These are phyloP conservation scores for Gaeumannomyces tritici DNA, from an alignment of 2,329 filamentous ascomycete species.

Conservation along the genomic window DNA sequence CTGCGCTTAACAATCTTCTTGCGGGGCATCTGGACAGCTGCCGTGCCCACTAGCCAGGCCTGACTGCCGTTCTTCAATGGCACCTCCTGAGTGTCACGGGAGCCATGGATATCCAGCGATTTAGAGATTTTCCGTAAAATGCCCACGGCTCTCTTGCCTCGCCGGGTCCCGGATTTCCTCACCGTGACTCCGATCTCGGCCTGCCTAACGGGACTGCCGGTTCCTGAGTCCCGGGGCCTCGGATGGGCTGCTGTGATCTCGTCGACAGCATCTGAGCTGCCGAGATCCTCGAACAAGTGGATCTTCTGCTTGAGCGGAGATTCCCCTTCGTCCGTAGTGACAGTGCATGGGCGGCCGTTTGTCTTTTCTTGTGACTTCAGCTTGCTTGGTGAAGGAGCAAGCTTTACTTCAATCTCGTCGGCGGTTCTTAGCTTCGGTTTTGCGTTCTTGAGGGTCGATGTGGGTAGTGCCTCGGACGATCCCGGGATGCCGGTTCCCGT, in stretches of 20 bases:
- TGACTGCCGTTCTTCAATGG: too few relatives aligned
- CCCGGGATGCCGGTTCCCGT: not conserved
- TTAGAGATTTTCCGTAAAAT: not conserved
- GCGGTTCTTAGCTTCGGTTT: not conserved
- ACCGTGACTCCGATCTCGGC: not conserved
- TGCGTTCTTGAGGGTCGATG: not conserved
- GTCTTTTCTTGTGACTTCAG: not conserved
- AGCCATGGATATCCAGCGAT: not conserved
- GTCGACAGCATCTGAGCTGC: not conserved
- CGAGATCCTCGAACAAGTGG: slow-evolving; percentile 15
- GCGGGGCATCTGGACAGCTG: not conserved
- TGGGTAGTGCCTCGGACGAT: not conserved
- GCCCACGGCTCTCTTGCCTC: not conserved
- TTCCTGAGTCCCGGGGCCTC: not conserved
- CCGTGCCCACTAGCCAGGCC: too few relatives aligned
- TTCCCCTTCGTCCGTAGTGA: slow-evolving; percentile 5
- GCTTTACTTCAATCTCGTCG: not conserved
- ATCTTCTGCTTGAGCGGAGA: slow-evolving; percentile 16
- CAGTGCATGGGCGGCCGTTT: not conserved
- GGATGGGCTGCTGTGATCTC: not conserved
- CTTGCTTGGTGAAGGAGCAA: not conserved
- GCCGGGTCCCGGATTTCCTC: not conserved
- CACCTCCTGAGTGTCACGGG: not conserved
- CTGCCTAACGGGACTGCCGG: too few relatives aligned
- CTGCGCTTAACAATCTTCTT: not conserved